These are phyloP conservation scores for Ajuga chamaepitys DNA, from an alignment of 257 asterid species.

Conservation along the genomic window DNA sequence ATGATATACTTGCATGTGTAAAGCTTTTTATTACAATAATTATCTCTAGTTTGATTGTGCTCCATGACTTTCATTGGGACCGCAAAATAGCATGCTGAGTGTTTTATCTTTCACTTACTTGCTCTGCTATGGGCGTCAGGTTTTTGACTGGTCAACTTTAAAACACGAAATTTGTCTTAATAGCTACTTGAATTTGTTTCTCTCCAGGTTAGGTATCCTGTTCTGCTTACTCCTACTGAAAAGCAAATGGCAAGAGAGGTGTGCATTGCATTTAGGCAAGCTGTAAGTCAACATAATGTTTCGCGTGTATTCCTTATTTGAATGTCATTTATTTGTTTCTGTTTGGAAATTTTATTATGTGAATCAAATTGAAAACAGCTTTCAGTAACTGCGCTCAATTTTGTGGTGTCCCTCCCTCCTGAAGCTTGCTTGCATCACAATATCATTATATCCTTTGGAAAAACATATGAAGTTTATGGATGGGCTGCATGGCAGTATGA, in stretches of 20 bases:
- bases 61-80: not conserved
- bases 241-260: slow-evolving; percentile 99
- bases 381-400: not conserved
- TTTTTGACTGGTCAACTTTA: slow-evolving; percentile 11
- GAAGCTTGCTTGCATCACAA: not conserved
- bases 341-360: not conserved
- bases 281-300: slow-evolving; percentile 48
- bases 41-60: not conserved
- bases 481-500: not conserved
- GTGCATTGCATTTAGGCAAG: slow-evolving; percentile 93
- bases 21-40: not conserved
- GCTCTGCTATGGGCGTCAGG: not conserved
- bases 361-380: not conserved
- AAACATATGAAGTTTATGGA: not conserved
- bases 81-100: not conserved
- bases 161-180: slow-evolving; percentile 2
- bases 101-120: not conserved
- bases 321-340: not conserved
- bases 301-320: not conserved
- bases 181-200: not conserved
- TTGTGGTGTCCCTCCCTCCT: not conserved
- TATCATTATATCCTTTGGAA: not conserved
- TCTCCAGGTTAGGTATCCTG: slow-evolving; percentile 93
- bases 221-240: slow-evolving; percentile 92
- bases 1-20: not conserved